A percentile compares a stretch with the other conserved stretches of the same genome.
Conservation (phyloP, 2,329 filamentous ascomycete species). For the Cercospora canescens region DNA sequence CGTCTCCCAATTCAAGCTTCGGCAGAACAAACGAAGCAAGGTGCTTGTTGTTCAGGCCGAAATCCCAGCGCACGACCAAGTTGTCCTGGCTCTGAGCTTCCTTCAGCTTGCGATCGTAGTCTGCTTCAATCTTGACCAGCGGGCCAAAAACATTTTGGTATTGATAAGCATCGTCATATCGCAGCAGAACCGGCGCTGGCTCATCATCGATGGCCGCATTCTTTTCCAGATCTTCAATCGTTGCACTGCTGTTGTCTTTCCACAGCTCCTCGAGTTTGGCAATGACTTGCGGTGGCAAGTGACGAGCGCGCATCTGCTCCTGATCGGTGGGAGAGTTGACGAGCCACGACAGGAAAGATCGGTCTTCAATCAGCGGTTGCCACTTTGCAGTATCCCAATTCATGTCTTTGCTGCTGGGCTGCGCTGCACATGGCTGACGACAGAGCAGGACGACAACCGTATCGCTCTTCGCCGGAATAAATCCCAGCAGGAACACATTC, state of each 20-base stretch:
- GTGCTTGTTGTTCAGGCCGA: constrained; percentile 95
- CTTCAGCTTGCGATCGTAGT: constrained; percentile 98
- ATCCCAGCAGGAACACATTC: constrained; percentile 95
- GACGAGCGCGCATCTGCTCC: constrained; percentile 91
- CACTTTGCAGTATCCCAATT: constrained; percentile 98
- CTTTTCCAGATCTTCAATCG: constrained; percentile 88
- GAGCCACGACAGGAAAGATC: constrained; percentile 92
- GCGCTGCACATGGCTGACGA: constrained; percentile 92
- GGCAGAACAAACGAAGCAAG: constrained; percentile 92
- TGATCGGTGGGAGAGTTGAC: constrained; percentile 86
- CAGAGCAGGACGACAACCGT: constrained; percentile 96
- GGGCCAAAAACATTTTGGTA: constrained; percentile 99
- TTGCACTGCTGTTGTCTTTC: constrained; percentile 91
- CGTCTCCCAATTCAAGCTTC: constrained; percentile 95
- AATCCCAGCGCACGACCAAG: constrained; percentile 91
- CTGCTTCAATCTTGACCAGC: constrained; percentile 97
- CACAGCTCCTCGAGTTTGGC: constrained; percentile 96
- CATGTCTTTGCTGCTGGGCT: constrained; percentile 97
- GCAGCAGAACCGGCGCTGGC: constrained; percentile 84
- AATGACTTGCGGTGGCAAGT: constrained; percentile 91
- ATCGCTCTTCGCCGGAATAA: constrained; percentile 97
- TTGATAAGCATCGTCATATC: constrained; percentile 96
- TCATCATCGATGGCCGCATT: constrained; percentile 91
- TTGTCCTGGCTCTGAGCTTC: constrained; percentile 97
- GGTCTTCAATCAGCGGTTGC: constrained; percentile 96